These are phyloP conservation scores for Ricinus communis DNA, from an alignment of 345 rosid genomes.

Conservation along the genomic window DNA sequence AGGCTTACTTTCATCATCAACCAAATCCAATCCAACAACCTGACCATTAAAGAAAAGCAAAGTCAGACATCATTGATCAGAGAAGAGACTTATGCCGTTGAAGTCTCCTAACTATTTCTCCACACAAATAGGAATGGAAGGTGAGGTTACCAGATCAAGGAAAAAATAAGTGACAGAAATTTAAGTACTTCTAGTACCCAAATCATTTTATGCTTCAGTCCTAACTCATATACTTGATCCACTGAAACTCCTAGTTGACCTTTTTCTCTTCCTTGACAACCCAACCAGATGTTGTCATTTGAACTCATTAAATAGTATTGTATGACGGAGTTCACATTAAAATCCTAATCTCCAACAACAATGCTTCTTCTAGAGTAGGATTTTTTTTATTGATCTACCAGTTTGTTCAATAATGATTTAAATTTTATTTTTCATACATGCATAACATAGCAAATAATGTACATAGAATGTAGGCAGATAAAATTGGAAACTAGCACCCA, in stretches of 20 bases:
- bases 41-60: constrained; percentile 32
- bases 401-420: too few relatives aligned
- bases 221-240: background rate
- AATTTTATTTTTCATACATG: too few relatives aligned
- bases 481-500: background rate
- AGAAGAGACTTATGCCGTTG: background rate
- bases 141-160: background rate
- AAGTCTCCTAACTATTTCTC: too few relatives aligned
- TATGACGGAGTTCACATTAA: background rate
- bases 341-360: background rate
- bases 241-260: background rate
- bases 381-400: background rate
- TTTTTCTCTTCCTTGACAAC: background rate
- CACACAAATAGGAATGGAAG: too few relatives aligned
- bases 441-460: background rate
- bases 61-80: background rate
- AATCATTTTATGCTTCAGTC: background rate
- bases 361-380: background rate
- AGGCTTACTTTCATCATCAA: constrained; percentile 99
- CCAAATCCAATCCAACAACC: constrained; percentile 99
- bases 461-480: background rate
- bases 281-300: background rate
- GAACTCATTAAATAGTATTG: background rate
- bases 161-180: background rate
- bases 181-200: background rate